Evolutionary conservation across 2,329 filamentous ascomycete species (phyloP).

Genomic region (Cercospora canescens): DNA sequence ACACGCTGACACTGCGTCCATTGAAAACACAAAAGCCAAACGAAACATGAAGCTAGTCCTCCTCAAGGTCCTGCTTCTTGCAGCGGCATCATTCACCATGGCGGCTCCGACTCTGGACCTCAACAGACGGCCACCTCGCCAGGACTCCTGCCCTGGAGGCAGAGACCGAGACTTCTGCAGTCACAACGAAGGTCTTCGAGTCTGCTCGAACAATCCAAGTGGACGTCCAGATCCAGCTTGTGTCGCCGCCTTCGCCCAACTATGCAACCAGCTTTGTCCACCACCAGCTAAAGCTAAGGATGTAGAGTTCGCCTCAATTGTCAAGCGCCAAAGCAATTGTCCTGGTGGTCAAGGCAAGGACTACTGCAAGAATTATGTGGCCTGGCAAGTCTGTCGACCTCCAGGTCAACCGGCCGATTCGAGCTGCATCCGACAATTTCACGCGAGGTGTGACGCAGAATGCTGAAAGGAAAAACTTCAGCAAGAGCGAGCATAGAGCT

Average conservation of each 20-base stretch:
- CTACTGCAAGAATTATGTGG: neutral
- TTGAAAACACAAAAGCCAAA: neutral
- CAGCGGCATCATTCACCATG: neutral
- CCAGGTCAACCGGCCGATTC: neutral
- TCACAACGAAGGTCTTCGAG: neutral
- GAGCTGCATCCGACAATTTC: neutral
- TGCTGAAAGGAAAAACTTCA: neutral
- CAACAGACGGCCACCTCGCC: neutral
- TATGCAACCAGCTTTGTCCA: neutral
- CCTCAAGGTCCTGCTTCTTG: neutral
- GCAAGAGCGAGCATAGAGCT: too few species aligned
- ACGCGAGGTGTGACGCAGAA: neutral
- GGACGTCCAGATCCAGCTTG: neutral
- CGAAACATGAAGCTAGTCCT: neutral
- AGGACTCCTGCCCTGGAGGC: neutral
- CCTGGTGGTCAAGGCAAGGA: neutral
- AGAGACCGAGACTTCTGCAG: neutral
- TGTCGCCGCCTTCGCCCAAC: neutral
- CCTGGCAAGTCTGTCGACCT: neutral
- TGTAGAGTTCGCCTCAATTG: neutral
- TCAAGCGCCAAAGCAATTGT: neutral
- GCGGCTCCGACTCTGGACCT: neutral
- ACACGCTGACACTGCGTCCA: neutral
- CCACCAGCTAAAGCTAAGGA: neutral
- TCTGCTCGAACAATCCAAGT: neutral